Conservation (phyloP, 345 rosid species). For the Murraya koenigii region DNA sequence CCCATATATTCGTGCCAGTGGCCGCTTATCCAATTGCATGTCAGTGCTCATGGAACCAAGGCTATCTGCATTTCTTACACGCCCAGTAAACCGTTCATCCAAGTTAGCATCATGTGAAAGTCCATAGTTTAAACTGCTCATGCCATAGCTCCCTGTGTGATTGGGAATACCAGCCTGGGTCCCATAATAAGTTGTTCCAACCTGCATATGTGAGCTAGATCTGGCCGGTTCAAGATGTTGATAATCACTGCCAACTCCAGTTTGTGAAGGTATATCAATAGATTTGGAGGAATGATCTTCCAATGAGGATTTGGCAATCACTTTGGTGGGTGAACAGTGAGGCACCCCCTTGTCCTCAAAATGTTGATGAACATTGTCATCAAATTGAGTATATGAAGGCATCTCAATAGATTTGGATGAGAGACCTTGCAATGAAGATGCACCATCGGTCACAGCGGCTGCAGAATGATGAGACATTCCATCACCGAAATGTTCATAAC, state of each 20-base stretch:
- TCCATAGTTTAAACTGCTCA: slow-evolving; percentile 27
- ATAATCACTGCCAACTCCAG: slow-evolving; percentile 1
- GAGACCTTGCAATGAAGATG: slow-evolving; percentile 24
- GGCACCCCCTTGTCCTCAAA: slow-evolving; percentile 10
- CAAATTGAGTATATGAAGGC: not conserved
- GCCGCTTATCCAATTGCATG: slow-evolving; percentile 23
- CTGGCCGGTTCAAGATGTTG: not conserved
- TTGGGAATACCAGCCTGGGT: slow-evolving; percentile 23
- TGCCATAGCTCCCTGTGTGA: slow-evolving; percentile 30
- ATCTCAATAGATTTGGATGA: slow-evolving; percentile 6
- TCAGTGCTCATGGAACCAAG: slow-evolving; percentile 12
- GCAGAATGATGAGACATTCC: slow-evolving; percentile 13
- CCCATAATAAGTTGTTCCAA: slow-evolving; percentile 33
- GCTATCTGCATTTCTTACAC: slow-evolving; percentile 19
- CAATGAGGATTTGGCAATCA: slow-evolving; percentile 23
- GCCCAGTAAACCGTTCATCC: slow-evolving; percentile 24
- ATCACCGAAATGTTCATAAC: not conserved
- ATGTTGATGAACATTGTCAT: slow-evolving; percentile 9
- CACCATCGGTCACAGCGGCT: slow-evolving; percentile 16
- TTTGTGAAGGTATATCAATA: not conserved
- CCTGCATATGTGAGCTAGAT: slow-evolving; percentile 13
- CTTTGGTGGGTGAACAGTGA: slow-evolving; percentile 16
- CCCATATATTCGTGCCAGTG: slow-evolving; percentile 34
- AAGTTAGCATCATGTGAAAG: slow-evolving; percentile 20
- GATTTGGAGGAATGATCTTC: slow-evolving; percentile 20